phyloP scores from a whole-genome alignment of 345 rosid genomes.

The Leavenworthia alabamica region DNA sequence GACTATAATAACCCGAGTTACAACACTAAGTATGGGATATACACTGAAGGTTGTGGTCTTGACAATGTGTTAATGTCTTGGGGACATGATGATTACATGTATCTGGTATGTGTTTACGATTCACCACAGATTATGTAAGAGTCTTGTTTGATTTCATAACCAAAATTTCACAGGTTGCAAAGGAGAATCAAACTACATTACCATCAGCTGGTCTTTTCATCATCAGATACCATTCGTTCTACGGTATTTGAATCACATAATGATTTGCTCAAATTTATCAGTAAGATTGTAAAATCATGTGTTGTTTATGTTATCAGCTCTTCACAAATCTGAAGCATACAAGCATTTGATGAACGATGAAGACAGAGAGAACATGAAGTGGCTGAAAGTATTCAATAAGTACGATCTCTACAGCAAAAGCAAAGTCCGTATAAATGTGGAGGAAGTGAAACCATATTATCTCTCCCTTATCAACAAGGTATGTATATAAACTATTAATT shows the following conservation, averaged over 20 bases:
- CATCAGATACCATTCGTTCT: conserved; percentile 61
- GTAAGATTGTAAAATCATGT: neutral
- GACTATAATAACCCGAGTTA: conserved; percentile 42
- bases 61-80: conserved; percentile 53
- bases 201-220: conserved; percentile 58
- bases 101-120: too few species aligned
- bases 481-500: neutral
- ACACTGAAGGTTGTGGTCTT: conserved; percentile 49
- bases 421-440: conserved; percentile 50
- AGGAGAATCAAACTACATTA: conserved; percentile 46
- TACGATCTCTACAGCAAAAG: conserved; percentile 71
- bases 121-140: too few species aligned
- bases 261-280: neutral
- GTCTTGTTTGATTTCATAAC: neutral
- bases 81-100: conserved; percentile 76
- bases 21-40: conserved; percentile 48
- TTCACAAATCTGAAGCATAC: conserved; percentile 52
- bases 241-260: conserved; percentile 24
- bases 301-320: conserved; percentile 32
- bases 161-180: conserved; percentile 32
- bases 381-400: conserved; percentile 66
- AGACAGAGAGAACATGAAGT: conserved; percentile 47
- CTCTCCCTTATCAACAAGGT: conserved; percentile 41
- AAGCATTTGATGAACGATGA: conserved; percentile 46
- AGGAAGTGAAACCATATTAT: conserved; percentile 44